Evolutionary conservation across 768 basidiomycete genomes (phyloP).

Genomic region (Lyophyllum decastes): DNA sequence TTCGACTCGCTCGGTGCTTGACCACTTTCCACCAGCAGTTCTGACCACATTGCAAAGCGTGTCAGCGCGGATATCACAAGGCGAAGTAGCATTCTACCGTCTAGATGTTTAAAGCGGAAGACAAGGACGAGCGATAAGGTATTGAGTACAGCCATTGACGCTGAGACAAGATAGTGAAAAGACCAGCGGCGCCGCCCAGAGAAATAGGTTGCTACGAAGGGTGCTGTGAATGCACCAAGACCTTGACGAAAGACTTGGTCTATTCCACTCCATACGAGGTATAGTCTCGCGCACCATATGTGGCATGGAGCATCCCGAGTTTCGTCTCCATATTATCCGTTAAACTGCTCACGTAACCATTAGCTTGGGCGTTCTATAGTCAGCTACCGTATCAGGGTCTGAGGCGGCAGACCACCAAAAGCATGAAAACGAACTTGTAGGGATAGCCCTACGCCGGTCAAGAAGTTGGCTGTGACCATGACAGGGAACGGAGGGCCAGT

Average conservation of each 20-base stretch:
- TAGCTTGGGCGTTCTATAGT: constrained; percentile 52
- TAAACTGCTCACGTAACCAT: constrained; percentile 52
- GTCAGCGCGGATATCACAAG: background rate
- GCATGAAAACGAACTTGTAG: constrained; percentile 33
- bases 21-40: constrained; percentile 21
- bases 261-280: background rate
- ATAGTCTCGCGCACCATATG: constrained; percentile 38
- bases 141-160: constrained; percentile 51
- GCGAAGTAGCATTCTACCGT: constrained; percentile 21
- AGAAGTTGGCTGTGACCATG: constrained; percentile 42
- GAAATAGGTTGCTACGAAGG: constrained; percentile 69
- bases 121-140: constrained; percentile 20
- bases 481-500: constrained; percentile 54
- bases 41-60: constrained; percentile 1
- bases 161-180: constrained; percentile 60
- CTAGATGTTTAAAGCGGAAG: constrained; percentile 28
- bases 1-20: constrained; percentile 27
- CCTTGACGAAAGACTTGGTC: constrained; percentile 13
- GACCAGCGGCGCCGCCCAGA: constrained; percentile 53
- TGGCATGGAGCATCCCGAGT: constrained; percentile 53
- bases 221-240: constrained; percentile 54
- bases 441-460: constrained; percentile 54
- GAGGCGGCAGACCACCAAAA: background rate
- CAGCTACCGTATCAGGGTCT: background rate
- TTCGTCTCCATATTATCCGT: constrained; percentile 43